phyloP scores from a whole-genome alignment of 768 basidiomycete species.

The Auriscalpium vulgare region DNA sequence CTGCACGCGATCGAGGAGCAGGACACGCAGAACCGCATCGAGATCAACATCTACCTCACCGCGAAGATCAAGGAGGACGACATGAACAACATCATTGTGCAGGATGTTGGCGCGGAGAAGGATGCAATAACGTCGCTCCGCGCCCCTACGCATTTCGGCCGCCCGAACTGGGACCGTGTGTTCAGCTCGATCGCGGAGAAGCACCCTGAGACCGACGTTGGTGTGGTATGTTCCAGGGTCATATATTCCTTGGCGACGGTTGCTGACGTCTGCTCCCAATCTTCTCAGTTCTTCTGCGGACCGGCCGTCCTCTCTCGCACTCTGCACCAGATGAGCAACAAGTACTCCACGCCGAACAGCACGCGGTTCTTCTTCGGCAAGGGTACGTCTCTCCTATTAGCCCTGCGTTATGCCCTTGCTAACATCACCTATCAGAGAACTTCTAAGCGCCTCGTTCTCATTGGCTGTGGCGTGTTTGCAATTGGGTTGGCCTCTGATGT shows the following conservation, averaged over 20 bases:
- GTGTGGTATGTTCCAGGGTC: conserved; percentile 50
- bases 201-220: conserved; percentile 84
- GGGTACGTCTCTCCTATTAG: conserved; percentile 36
- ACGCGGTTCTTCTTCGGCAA: conserved; percentile 90
- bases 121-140: conserved; percentile 86
- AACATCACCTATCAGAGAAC: conserved; percentile 11
- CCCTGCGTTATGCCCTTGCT: neutral
- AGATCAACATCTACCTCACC: conserved; percentile 92
- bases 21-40: conserved; percentile 76
- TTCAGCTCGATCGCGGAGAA: conserved; percentile 69
- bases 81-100: conserved; percentile 87
- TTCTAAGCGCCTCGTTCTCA: conserved; percentile 5
- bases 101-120: conserved; percentile 88
- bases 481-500: neutral
- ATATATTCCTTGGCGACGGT: neutral
- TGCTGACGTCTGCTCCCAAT: neutral
- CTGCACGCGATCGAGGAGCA: conserved; percentile 91
- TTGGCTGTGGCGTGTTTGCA: neutral
- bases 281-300: conserved; percentile 72
- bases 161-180: conserved; percentile 80
- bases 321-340: conserved; percentile 77
- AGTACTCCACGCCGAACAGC: conserved; percentile 70
- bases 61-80: conserved; percentile 89
- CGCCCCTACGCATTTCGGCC: conserved; percentile 88
- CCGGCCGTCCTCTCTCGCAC: conserved; percentile 61